Evolutionary conservation across 2,329 filamentous ascomycete species (phyloP), one percentile per base, ranked within the genome.

Genomic region (Pseudonectria buxi): DNA sequence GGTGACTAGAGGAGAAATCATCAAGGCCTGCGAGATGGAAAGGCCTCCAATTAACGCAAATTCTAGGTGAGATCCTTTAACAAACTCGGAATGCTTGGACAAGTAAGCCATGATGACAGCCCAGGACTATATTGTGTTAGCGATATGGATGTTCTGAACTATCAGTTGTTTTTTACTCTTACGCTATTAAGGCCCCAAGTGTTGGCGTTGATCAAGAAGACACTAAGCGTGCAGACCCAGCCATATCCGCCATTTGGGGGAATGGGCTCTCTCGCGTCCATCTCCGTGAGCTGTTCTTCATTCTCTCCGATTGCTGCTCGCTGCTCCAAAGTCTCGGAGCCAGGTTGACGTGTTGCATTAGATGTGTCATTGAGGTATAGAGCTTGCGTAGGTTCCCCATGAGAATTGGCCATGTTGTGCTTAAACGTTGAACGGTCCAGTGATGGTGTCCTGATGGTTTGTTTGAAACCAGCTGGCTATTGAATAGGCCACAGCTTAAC

Each of bases 41-140:
- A 57, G 45, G 10, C 39, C 39, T 24, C 83, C 83, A 14, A 88
- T 71, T 51, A 88, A 86, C 30, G 83, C 83, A 57, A 78, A 87
- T 9, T 77, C 68, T 3, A 86, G 68, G 2, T 72, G 61, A 0
- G 72, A 76, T 6, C 80, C 72, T 12, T 70, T 72, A 0, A 74
- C 68, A 45, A 81, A 85, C 28, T 68, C 64, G 35, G 76, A 65
- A 24, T 69, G 70, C 28, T 69, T 64, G 14, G 73, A 61, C 37
- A 72, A 72, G 49, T 72, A 66, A 5, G 71, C 71, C 2, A 74
- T 61, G 45, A 75, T 75, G 14, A 75, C 67, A 14, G 49, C 46
- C 36, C 54, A 57, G 26, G 44, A 49, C 24, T 50, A 45, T 7
- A 10, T 3, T 3, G n/a, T 14, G 14, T 30, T 11, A 11, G 10